phyloP scores from a whole-genome alignment of 2,329 filamentous ascomycete species.

The Acrodontium crateriforme region DNA sequence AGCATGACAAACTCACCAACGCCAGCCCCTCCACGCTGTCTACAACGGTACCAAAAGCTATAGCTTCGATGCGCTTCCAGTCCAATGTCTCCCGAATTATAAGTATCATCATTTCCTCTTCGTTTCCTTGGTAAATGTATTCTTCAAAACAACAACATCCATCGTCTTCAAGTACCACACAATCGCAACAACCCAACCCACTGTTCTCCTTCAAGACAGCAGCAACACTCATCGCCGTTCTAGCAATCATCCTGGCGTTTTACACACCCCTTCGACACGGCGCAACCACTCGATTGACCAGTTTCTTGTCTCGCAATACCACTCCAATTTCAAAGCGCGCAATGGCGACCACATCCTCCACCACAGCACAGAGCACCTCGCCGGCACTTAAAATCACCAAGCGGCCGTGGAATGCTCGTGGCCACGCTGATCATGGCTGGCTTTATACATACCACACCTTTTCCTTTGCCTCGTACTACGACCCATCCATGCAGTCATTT shows the following conservation, averaged over 20 bases:
- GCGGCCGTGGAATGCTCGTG: conserved; percentile 57
- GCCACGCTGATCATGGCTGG: conserved; percentile 75
- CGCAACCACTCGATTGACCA: conserved; percentile 22
- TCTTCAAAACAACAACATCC: conserved; percentile 7
- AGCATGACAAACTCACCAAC: too few relatives aligned
- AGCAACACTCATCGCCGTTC: conserved; percentile 19
- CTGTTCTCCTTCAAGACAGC: conserved; percentile 13
- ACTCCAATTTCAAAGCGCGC: conserved; percentile 14
- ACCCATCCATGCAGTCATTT: conserved; percentile 54
- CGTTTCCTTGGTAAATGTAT: conserved; percentile 4
- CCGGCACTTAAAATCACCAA: conserved; percentile 49
- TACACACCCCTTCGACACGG: conserved; percentile 25
- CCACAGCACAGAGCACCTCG: conserved; percentile 11
- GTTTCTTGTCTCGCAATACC: conserved; percentile 9
- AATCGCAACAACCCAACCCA: conserved; percentile 2
- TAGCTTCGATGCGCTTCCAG: too few relatives aligned
- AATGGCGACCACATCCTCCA: conserved; percentile 26
- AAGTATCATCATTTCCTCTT: not conserved
- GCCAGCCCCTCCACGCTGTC: too few relatives aligned
- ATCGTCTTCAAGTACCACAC: conserved; percentile 1
- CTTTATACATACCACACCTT: conserved; percentile 79
- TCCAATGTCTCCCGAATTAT: too few relatives aligned
- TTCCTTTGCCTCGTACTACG: conserved; percentile 60
- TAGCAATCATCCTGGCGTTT: conserved; percentile 34
- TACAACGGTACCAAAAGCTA: too few relatives aligned